Percentiles rank a stretch among this genome's conserved stretches.
Evolutionary conservation across 352 stramenopile species (phyloP).

Genomic region (Phytophthora megakarya): DNA sequence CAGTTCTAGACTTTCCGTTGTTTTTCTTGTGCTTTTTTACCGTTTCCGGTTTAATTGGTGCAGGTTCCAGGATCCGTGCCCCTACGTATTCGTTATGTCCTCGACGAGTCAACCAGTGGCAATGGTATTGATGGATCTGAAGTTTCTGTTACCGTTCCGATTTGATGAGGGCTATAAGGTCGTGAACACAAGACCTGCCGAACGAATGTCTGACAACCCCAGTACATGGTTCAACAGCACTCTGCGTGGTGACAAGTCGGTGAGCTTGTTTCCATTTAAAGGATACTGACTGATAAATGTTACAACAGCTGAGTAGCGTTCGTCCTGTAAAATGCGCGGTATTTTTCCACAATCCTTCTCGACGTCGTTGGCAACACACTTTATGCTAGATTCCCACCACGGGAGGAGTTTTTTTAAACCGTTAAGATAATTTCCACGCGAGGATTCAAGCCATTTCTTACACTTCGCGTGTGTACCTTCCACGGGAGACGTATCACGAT

Average conservation of each 20-base stretch:
- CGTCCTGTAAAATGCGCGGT: background rate
- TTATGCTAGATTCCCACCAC: conserved; percentile 5
- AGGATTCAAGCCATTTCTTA: conserved; percentile 9
- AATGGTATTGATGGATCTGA: background rate
- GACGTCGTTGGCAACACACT: background rate
- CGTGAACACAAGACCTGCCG: conserved; percentile 1
- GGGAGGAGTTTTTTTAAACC: conserved; percentile 3
- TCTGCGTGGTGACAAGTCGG: conserved; percentile 2
- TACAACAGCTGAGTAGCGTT: conserved; percentile 9
- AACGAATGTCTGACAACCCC: background rate
- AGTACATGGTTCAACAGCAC: background rate
- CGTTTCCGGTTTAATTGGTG: background rate
- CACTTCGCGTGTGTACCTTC: conserved; percentile 14
- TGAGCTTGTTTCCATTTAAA: conserved; percentile 5
- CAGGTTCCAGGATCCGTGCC: background rate
- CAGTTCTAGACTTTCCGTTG: background rate
- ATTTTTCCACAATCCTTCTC: conserved; percentile 1
- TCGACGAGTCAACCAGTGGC: conserved; percentile 3
- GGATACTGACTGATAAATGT: conserved; percentile 4
- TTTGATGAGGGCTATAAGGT: conserved; percentile 1
- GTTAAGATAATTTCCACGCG: background rate
- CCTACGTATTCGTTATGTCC: background rate
- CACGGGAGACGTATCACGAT: conserved; percentile 4
- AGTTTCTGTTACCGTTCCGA: conserved; percentile 3
- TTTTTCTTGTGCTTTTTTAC: conserved; percentile 5